These are phyloP conservation scores for Cystobasidiaceae sp. DNA, from an alignment of 1,284 basidiomycete genomes.

Conservation along the genomic window DNA sequence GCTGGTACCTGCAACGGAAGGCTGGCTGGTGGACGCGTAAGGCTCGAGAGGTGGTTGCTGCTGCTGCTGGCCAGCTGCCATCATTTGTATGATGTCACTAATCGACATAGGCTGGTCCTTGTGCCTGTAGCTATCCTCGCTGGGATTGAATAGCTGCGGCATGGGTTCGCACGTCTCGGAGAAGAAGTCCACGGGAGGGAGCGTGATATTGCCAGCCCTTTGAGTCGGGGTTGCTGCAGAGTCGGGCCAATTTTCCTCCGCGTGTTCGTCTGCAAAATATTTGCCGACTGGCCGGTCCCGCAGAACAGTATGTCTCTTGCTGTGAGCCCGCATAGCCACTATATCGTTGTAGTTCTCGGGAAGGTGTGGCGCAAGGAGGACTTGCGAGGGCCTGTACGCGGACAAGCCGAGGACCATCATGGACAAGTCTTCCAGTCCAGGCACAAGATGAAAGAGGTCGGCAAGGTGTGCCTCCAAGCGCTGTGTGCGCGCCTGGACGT, in stretches of 20 bases:
- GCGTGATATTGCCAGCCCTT: too few species aligned
- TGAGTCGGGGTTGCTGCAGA: too few species aligned
- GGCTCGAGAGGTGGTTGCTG: slow-evolving; percentile 1
- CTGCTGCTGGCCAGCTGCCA: slow-evolving; percentile 7
- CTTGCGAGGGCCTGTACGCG: slow-evolving; percentile 6
- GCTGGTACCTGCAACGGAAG: too few species aligned
- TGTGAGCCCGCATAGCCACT: neutral
- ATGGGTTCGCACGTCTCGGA: too few species aligned
- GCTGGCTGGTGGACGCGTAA: neutral
- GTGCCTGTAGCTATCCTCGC: neutral
- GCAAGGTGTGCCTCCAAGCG: slow-evolving; percentile 12
- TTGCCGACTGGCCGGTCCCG: neutral
- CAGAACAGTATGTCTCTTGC: neutral
- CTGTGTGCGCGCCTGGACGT: slow-evolving; percentile 23
- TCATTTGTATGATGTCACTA: slow-evolving; percentile 8
- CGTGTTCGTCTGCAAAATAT: slow-evolving; percentile 11
- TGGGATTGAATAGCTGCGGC: neutral
- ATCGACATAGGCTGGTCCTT: slow-evolving; percentile 3
- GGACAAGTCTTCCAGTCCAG: slow-evolving; percentile 9
- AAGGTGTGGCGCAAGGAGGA: neutral
- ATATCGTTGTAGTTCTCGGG: neutral
- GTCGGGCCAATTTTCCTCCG: neutral
- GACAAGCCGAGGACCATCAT: slow-evolving; percentile 12
- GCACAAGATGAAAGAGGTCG: slow-evolving; percentile 12
- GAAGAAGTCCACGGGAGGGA: too few species aligned